Base-by-base conservation (phyloP, 108 stramenopile species). In the Nitzschia inconspicua region DNA sequence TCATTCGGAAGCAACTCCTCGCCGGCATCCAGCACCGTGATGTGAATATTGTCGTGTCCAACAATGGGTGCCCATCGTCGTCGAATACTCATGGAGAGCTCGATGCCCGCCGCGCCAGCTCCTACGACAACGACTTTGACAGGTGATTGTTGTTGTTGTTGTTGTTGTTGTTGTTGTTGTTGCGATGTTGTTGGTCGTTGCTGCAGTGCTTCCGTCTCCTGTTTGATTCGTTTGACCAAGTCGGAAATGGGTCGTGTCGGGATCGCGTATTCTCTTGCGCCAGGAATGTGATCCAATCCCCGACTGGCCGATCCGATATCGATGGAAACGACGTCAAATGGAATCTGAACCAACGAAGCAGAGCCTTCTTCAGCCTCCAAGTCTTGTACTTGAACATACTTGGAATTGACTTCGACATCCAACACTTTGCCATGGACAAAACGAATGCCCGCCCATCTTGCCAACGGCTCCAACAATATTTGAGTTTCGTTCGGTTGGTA, bases 101-200 rank as follows among this genome's bases (percentile, higher is more conserved):
- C 98, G 26, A 96, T 86, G 14, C 98, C 98, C 10, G 95, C 96
- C 23, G 92, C 91, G 7, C 98, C 98, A 36, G 85, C 98, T 23
- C 98, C 98, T n/a, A 97, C 86, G 13, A 98, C 93, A 27, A 94
- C 89, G 7, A 96, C 65, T 37, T 55, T 32, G 1, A 54, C 11
- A 10, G 44, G 54, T 4, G 19, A 49, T 40, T 42, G 23, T 64
- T 26, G 47, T 61, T 16, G 19, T 18, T 7, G 23, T 46, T 9
- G 19, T 2, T 34, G 7, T 31, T 2, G 25, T 49, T 4, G 16
- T 13, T 22, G 25, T 35, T 34, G 11, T 24, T 14, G n/a, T n/a
- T n/a, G n/a, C n/a, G n/a, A n/a, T n/a, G n/a, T n/a, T n/a, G n/a
- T n/a, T n/a, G n/a, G n/a, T n/a, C n/a, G n/a, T n/a, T n/a, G n/a